Base-by-base conservation (phyloP, 495 filamentous ascomycete species). In the Neurospora sp. region DNA sequence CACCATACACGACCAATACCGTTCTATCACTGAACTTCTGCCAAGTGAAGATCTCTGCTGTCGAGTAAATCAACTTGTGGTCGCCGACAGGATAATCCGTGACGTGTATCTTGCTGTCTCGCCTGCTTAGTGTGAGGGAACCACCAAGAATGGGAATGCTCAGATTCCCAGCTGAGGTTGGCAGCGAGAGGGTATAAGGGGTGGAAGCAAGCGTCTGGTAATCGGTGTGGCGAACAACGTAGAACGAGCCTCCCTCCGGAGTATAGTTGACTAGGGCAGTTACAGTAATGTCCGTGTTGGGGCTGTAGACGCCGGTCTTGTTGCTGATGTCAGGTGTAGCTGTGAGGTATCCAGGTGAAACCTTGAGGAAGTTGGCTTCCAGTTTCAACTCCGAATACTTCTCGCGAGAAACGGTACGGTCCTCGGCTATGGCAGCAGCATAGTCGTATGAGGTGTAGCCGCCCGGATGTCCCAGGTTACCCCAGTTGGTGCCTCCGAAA, bases 401-500 rank as follows among this genome's bases (percentile, higher is more conserved):
- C 76, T 93, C 91, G 37, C 93, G 85, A 16, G 82, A 82, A 38
- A 95, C 79, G 12, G 85, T 86, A 9, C 83, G 71, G 62, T 90
- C 88, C 79, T 96, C 93, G 4, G 85, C 84, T 41, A 95, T 92
- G 5, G 85, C 79, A 40, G 90, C 87, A 44, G 87, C 90, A 76
- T 93, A 94, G 76, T 94, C 90, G 76, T 94, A 93, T 3, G 87
- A 91, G 3, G 92, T 92, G 77, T 93, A 94, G 16, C 90, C 90
- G 18, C 88, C 89, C 4, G 91, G 87, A 75, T 92, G 86, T 1
- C 92, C 92, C 39, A 95, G 79, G 76, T 95, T 94, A 14, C 93
- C 93, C 93, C 92, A 95, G 80, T 95, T 96, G 2, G 92, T 93
- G n/a, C 91, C 92, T 41, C 92, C 92, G 62, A 85, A 91, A 1